Evolutionary conservation across 768 basidiomycete species (phyloP).

Genomic region (Termitomyces eurrhizus): DNA sequence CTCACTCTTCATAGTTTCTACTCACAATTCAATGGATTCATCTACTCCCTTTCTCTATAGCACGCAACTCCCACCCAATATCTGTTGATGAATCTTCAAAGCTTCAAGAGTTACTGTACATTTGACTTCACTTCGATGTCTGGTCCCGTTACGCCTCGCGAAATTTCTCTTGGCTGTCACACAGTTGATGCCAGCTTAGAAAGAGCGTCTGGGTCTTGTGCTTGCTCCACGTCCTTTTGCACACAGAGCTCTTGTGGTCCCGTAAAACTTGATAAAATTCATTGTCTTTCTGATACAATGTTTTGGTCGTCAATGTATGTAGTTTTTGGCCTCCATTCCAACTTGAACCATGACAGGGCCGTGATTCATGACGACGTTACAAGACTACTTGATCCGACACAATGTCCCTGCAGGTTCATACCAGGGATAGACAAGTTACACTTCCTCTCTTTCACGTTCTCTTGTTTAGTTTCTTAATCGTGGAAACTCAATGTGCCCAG

Average conservation of each 20-base stretch:
- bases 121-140: background rate
- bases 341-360: background rate
- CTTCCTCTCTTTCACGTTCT: background rate
- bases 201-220: background rate
- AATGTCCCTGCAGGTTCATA: background rate
- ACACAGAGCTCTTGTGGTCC: background rate
- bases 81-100: background rate
- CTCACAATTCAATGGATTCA: too few relatives aligned
- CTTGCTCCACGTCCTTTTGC: background rate
- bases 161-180: background rate
- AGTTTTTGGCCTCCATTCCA: background rate
- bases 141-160: background rate
- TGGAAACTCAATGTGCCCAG: background rate
- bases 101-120: background rate
- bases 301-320: background rate
- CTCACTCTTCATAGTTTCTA: background rate
- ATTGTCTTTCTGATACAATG: background rate
- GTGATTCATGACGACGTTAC: background rate
- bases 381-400: background rate
- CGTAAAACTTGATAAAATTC: background rate
- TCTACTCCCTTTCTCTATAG: background rate
- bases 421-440: background rate
- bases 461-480: background rate
- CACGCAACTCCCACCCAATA: background rate
- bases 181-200: background rate